Conservation (phyloP, 2,329 filamentous ascomycete species). For the Alternaria arbusti region DNA sequence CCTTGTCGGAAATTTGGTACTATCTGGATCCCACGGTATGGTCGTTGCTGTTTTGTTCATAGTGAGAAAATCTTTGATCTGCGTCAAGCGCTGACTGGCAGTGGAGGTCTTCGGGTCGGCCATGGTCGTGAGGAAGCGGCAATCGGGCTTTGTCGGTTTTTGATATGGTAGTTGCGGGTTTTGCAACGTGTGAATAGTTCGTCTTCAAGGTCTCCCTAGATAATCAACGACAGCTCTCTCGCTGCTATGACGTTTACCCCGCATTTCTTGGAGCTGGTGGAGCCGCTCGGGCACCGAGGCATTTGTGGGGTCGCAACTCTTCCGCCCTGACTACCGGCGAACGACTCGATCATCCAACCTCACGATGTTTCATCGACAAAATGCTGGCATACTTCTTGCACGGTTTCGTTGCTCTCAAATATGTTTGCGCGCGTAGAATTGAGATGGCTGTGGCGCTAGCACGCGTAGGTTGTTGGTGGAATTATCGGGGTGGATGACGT, state of each 20-base stretch:
- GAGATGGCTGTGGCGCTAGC: background rate
- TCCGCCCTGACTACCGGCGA: background rate
- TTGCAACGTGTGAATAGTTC: background rate
- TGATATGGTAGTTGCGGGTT: background rate
- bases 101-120: constrained; percentile 42
- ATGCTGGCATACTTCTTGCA: no score
- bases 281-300: background rate
- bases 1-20: constrained; percentile 59
- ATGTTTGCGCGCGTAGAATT: background rate
- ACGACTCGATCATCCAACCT: background rate
- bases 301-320: background rate
- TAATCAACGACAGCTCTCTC: no score
- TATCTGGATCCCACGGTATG: constrained; percentile 62
- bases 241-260: constrained; percentile 7
- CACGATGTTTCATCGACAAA: no score
- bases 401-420: no score
- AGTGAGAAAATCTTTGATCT: constrained; percentile 55
- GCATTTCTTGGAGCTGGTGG: constrained; percentile 3
- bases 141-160: background rate
- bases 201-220: background rate
- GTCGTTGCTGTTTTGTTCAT: constrained; percentile 55
- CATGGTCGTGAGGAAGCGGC: constrained; percentile 26
- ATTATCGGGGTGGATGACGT: background rate
- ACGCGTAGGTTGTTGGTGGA: background rate
- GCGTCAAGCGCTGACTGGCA: constrained; percentile 47